These are phyloP conservation scores for Aspergillus phoenicis DNA, from an alignment of 2,329 filamentous ascomycete genomes.

Conservation along the genomic window DNA sequence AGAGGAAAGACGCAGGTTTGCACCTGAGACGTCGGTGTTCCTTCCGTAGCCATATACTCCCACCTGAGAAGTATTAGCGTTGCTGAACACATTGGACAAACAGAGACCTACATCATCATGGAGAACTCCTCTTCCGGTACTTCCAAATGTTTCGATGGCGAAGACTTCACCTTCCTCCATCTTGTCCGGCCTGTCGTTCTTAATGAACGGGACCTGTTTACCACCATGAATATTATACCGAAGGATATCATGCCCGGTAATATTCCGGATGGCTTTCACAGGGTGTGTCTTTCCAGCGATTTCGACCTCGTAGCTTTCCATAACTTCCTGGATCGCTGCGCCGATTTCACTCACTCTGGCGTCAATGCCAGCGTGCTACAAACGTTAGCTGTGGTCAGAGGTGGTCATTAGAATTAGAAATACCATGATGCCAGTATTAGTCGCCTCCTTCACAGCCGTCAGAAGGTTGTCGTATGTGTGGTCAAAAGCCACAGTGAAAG, in stretches of 20 bases:
- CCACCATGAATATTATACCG: conserved; percentile 60
- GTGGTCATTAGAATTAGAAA: not conserved
- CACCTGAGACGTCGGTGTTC: conserved; percentile 36
- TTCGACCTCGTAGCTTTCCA: conserved; percentile 64
- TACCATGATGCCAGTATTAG: conserved; percentile 56
- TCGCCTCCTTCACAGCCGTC: conserved; percentile 58
- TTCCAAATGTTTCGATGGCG: conserved; percentile 62
- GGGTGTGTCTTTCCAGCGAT: conserved; percentile 56
- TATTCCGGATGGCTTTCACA: conserved; percentile 58
- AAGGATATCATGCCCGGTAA: conserved; percentile 59
- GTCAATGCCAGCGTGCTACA: conserved; percentile 57
- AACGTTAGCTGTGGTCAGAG: conserved; percentile 8
- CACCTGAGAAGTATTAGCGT: conserved; percentile 33
- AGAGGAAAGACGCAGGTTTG: conserved; percentile 50
- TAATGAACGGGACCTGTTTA: conserved; percentile 59
- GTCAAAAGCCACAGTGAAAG: conserved; percentile 78
- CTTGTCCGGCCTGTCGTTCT: conserved; percentile 51
- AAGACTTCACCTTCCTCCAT: conserved; percentile 64
- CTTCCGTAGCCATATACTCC: conserved; percentile 59
- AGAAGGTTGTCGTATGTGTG: conserved; percentile 74
- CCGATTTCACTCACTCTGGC: conserved; percentile 58
- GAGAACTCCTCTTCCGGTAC: conserved; percentile 54
- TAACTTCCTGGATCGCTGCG: conserved; percentile 61
- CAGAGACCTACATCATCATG: conserved; percentile 48
- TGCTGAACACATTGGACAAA: not conserved